Evolutionary conservation across 331 rosid species (phyloP).

Genomic region (Erythrophleum ivorense): DNA sequence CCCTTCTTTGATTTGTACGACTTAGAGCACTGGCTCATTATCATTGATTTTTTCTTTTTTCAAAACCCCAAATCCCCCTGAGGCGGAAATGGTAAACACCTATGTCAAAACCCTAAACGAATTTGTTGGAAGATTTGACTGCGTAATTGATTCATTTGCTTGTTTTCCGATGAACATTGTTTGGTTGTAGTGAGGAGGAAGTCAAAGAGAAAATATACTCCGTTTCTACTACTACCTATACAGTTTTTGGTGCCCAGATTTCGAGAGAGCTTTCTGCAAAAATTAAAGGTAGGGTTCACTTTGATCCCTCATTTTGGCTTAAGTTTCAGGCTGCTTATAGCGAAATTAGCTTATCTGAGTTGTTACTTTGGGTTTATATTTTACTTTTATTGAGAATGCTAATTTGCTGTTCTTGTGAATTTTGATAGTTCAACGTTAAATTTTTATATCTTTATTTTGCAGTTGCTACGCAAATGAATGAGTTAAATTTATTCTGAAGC

Average conservation of each 20-base stretch:
- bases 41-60: slow-evolving; percentile 65
- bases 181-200: slow-evolving; percentile 74
- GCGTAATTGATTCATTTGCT: not conserved
- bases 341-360: not conserved
- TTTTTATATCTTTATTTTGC: too few species aligned
- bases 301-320: not conserved
- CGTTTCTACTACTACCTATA: slow-evolving; percentile 69
- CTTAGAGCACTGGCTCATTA: slow-evolving; percentile 93
- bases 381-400: slow-evolving; percentile 29
- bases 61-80: slow-evolving; percentile 68
- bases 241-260: slow-evolving; percentile 90
- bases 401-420: not conserved
- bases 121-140: slow-evolving; percentile 70
- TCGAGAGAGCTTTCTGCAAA: slow-evolving; percentile 85
- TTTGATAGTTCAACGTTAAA: not conserved
- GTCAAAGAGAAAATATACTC: slow-evolving; percentile 93
- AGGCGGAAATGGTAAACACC: slow-evolving; percentile 71
- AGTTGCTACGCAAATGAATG: too few species aligned
- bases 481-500: too few species aligned
- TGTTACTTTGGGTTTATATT: slow-evolving; percentile 25
- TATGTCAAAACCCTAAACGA: slow-evolving; percentile 83
- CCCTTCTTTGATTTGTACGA: too few species aligned
- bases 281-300: slow-evolving; percentile 62
- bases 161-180: not conserved
- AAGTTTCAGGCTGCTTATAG: not conserved